These are phyloP conservation scores for Fusarium mundagurra DNA, from an alignment of 2,329 filamentous ascomycete species.

Conservation along the genomic window DNA sequence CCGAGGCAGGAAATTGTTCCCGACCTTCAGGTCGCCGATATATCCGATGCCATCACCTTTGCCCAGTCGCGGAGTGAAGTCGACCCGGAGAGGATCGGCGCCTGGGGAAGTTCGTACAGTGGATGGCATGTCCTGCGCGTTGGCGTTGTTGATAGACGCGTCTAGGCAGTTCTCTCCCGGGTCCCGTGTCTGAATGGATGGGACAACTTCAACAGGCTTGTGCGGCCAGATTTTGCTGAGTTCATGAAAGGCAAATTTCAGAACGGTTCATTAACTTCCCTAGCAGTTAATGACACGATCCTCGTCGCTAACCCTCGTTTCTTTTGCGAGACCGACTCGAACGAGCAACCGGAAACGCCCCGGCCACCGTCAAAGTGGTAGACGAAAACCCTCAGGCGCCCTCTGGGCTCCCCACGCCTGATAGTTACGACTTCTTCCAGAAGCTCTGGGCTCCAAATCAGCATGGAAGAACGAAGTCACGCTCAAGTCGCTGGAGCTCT, in stretches of 20 bases:
- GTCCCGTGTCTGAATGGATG: background rate
- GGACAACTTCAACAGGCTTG: background rate
- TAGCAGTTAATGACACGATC: rapidly evolving
- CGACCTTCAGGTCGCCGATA: background rate
- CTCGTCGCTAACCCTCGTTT: background rate
- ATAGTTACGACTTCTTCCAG: background rate
- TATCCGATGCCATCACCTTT: background rate
- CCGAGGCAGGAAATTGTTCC: background rate
- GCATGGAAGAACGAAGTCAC: background rate
- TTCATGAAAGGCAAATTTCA: background rate
- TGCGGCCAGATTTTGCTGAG: background rate
- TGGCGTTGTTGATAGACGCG: background rate
- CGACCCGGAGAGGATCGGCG: background rate
- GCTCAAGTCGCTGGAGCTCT: background rate
- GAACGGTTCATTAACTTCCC: background rate
- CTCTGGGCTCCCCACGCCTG: background rate
- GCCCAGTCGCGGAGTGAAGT: background rate
- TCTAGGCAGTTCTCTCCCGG: background rate
- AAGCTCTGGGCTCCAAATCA: background rate
- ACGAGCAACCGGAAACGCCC: background rate
- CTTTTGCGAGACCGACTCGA: background rate
- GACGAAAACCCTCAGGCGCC: background rate
- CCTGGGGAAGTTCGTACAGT: background rate
- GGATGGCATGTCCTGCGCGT: background rate
- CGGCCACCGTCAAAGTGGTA: background rate